Conservation (phyloP, 257 asterid species). For the Solanum arcanum region DNA sequence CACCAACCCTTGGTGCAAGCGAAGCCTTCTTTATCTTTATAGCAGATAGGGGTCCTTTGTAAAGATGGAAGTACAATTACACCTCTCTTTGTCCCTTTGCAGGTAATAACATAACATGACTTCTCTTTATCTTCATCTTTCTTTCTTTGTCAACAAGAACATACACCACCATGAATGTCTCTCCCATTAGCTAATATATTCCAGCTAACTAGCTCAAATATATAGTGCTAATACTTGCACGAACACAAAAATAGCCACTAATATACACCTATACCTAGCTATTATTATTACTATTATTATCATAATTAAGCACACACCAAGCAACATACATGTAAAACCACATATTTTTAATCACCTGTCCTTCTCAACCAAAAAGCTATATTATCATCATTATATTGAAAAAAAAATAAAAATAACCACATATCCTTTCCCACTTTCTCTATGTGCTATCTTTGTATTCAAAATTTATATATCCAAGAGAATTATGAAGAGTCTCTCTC, state of each 20-base stretch:
- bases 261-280: background rate
- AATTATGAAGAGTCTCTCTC: background rate
- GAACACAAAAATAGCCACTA: background rate
- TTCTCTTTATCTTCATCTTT: background rate
- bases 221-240: background rate
- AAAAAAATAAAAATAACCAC: background rate
- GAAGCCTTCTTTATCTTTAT: background rate
- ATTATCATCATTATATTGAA: background rate
- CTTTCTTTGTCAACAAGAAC: background rate
- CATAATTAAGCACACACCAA: background rate
- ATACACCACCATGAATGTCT: conserved; percentile 2
- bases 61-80: background rate
- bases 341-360: background rate
- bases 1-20: background rate
- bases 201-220: background rate
- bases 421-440: background rate
- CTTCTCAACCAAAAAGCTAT: background rate
- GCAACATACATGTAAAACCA: background rate
- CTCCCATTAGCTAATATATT: background rate
- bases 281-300: background rate
- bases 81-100: background rate
- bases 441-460: background rate
- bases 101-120: background rate
- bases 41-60: background rate
- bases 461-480: background rate